Evolutionary conservation across 768 basidiomycete species (phyloP), one percentile per base, ranked within the genome.

Genomic region (Rhodosporidiobolus sp.): DNA sequence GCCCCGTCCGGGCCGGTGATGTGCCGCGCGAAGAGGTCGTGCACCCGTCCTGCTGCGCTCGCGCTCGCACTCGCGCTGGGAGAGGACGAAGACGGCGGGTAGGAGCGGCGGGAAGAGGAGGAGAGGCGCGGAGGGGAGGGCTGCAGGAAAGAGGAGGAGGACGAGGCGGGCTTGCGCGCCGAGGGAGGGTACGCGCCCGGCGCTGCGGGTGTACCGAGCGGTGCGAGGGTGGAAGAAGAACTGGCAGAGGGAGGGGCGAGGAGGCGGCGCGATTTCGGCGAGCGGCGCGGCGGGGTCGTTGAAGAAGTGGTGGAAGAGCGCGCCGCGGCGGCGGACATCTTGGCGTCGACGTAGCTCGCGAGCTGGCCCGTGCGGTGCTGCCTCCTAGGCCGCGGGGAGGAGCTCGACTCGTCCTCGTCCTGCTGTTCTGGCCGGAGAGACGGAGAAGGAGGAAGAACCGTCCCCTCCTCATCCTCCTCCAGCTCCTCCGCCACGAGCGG

Each of bases 1-100:
- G 70, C 70, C 14, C 70, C 70, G 34, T 63, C 46, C 0, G 70
- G 70, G 12, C 70, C 70, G 17, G 70, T 72, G 55, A 72, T 72
- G 54, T 52, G 56, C 38, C 70, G 58, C 17, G 65, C n/a, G 53
- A 72, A 72, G 38, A 65, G 61, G 53, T 66, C 64, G 65, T 58
- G 70, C 11, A 72, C 61, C 30, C 63, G 65, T 7, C 60, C 54
- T 14, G 58, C 49, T 26, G 60, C n/a, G n/a, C 50, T 35, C 22
- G 35, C 34, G 38, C 26, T 28, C 5, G 65, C 17, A 26, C 55
- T 30, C 16, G n/a, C n/a, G n/a, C n/a, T n/a, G n/a, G n/a, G n/a
- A 52, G 53, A 43, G 38, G 38, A 43, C 38, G 38, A 14, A 49
- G 55, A 24, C 34, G 48, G 34, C 34, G 56, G 4, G 57, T 34